Evolutionary conservation across 129 eudicot genomes (phyloP), one percentile per base, ranked within the genome.

Genomic region (Tanacetum coccineum): DNA sequence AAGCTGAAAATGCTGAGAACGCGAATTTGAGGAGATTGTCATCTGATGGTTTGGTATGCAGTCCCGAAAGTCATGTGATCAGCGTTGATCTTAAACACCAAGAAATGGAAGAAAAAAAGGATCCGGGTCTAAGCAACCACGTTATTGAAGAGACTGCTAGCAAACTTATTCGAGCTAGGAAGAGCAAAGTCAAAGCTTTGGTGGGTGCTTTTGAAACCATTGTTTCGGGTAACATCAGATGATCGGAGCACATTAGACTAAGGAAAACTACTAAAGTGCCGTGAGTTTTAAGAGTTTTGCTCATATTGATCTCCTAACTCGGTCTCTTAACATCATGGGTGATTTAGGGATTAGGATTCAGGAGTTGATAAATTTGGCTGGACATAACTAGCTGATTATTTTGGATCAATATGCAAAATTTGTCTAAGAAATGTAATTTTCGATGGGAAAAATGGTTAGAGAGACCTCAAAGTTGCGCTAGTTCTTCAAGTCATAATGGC

Each of bases 181-280:
- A 75, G 68, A 83, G 88, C 80, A 91, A 85, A 76, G 94, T 91
- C 62, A 81, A 83, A 78, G 97, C 94, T 65, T 63, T 91, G 79
- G 96, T 91, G 69, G 90, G 84, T 65, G 96, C 90, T 57, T 91
- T 91, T 73, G 97, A 91, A 68, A 46, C 74, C 74, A 63, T 74
- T 67, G 39, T 72, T 66, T 48, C 78, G 18, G 25, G 81, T 15
- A 54, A 30, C 54, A 44, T 36, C 42, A 36, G 10, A 36, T 36
- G 42, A 26, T 26, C 15, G 6, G 26, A 48, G 42, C 40, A 66
- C 26, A 60, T 58, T 58, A 47, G 36, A 32, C 13, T 7, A 68
- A 66, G 60, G 20, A n/a, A 13, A 73, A 13, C 69, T 73, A 71
- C 60, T 51, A 61, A 68, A 70, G 26, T 50, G 46, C 59, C 13